Percentiles rank a stretch among this genome's conserved stretches.
Evolutionary conservation across 768 basidiomycete species (phyloP).

Genomic region (Neoboletus brunneissimus): DNA sequence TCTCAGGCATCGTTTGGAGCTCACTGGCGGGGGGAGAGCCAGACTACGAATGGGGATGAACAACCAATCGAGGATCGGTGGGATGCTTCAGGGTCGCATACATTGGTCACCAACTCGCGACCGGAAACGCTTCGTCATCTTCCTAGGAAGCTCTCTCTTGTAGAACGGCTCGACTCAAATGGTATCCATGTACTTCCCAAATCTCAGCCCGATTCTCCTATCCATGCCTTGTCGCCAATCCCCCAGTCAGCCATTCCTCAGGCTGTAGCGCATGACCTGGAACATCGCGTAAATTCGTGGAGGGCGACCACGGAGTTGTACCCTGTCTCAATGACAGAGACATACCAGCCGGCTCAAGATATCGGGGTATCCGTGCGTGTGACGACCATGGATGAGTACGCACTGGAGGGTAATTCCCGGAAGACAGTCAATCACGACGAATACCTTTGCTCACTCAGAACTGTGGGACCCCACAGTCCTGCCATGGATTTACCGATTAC

Average conservation of each 20-base stretch:
- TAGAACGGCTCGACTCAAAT: slow-evolving; percentile 56
- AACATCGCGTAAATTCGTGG: slow-evolving; percentile 64
- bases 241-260: slow-evolving; percentile 59
- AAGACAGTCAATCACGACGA: slow-evolving; percentile 48
- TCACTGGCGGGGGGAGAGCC: slow-evolving; percentile 51
- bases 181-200: slow-evolving; percentile 39
- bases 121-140: slow-evolving; percentile 45
- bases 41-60: slow-evolving; percentile 42
- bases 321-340: slow-evolving; percentile 45
- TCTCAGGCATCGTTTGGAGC: slow-evolving; percentile 39
- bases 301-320: slow-evolving; percentile 52
- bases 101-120: slow-evolving; percentile 14
- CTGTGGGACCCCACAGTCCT: slow-evolving; percentile 52
- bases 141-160: slow-evolving; percentile 65
- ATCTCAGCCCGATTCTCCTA: slow-evolving; percentile 16
- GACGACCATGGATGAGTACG: slow-evolving; percentile 26
- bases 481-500: slow-evolving; percentile 39
- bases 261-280: slow-evolving; percentile 50
- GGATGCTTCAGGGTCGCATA: slow-evolving; percentile 26
- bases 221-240: slow-evolving; percentile 54
- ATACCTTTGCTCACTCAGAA: slow-evolving; percentile 65
- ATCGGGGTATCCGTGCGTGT: slow-evolving; percentile 8
- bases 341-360: slow-evolving; percentile 19
- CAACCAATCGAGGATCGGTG: slow-evolving; percentile 37
- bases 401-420: slow-evolving; percentile 7